Evolutionary conservation across 768 basidiomycete species (phyloP), one percentile per base, ranked within the genome.

Genomic region (Amanita rubescens): DNA sequence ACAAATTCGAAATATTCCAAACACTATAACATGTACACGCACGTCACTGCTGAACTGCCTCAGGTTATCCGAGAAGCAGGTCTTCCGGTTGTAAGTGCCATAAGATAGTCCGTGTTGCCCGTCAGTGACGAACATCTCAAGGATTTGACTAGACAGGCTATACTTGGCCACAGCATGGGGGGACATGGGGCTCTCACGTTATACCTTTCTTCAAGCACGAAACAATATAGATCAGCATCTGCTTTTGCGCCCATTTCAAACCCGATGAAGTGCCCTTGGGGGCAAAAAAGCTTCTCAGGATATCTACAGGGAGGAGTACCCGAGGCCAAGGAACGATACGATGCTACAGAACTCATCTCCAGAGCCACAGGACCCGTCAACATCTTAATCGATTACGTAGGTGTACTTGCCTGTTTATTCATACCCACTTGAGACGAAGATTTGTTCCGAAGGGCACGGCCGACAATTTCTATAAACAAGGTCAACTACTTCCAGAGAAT

Each of bases 111-210:
- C n/a, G n/a, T n/a, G n/a, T n/a, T n/a, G n/a, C n/a, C n/a, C n/a
- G n/a, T n/a, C n/a, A n/a, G n/a, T n/a, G n/a, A n/a, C n/a, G n/a
- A n/a, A n/a, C n/a, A n/a, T n/a, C n/a, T n/a, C n/a, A 42, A 94
- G 91, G 92, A 98, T 72, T 77, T 85, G 59, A 76, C 73, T 30
- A 82, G 88, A 48, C 84, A 90, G 64, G 93, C 92, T 19, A 85
- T 98, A 62, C 88, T 92, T 63, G 96, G 96, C 9, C 96, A 99
- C 69, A 93, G 90, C 42, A 99, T 98, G 96, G 92, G 90, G 54
- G 96, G 96, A 1, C 94, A 96, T 64, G 96, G 96, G 7, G 93
- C 96, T 11, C 77, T 99, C 24, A 87, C 88, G 14, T 70, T 97
- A 35, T 97, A 97, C 69, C 84, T 98, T 42, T 75, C 82, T 51